phyloP scores from a whole-genome alignment of 768 basidiomycete genomes.

The Cyclocybe aegerita region DNA sequence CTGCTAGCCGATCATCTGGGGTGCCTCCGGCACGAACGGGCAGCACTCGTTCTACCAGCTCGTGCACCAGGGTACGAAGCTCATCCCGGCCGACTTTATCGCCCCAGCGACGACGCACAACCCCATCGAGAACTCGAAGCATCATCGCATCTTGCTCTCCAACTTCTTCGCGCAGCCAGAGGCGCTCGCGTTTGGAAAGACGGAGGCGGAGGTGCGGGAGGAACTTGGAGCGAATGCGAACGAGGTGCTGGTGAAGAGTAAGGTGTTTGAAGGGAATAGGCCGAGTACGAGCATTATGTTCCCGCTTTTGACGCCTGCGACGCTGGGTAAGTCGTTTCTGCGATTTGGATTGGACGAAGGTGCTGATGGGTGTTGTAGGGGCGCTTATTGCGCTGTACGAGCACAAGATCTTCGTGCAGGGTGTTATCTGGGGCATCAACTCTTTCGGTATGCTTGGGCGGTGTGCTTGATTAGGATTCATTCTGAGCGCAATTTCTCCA shows the following conservation, averaged over 20 bases:
- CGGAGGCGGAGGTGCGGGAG: slow-evolving; percentile 79
- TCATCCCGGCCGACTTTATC: slow-evolving; percentile 90
- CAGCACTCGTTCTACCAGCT: slow-evolving; percentile 99
- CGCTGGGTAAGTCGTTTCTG: slow-evolving; percentile 58
- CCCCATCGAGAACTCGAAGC: slow-evolving; percentile 82
- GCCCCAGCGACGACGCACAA: slow-evolving; percentile 90
- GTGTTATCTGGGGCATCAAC: slow-evolving; percentile 98
- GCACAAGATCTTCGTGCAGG: slow-evolving; percentile 99
- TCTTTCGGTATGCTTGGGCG: slow-evolving; percentile 74
- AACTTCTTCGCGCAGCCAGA: slow-evolving; percentile 99
- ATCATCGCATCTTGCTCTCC: slow-evolving; percentile 95
- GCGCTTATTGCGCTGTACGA: slow-evolving; percentile 91
- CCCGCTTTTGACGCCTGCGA: slow-evolving; percentile 87
- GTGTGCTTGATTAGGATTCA: background rate
- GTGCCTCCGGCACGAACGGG: slow-evolving; percentile 96
- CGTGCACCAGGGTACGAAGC: slow-evolving; percentile 90
- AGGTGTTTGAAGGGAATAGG: slow-evolving; percentile 97
- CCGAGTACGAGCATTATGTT: slow-evolving; percentile 97
- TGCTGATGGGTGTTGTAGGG: slow-evolving; percentile 28
- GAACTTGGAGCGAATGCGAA: slow-evolving; percentile 70
- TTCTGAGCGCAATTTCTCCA: slow-evolving; percentile 24
- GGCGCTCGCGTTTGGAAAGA: slow-evolving; percentile 97
- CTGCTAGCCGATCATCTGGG: slow-evolving; percentile 94
- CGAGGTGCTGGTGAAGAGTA: slow-evolving; percentile 89
- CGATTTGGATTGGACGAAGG: slow-evolving; percentile 3